A percentile compares a stretch with the other conserved stretches of the same genome.
phyloP scores from a whole-genome alignment of 495 filamentous ascomycete genomes.

The Monascus purpureus region DNA sequence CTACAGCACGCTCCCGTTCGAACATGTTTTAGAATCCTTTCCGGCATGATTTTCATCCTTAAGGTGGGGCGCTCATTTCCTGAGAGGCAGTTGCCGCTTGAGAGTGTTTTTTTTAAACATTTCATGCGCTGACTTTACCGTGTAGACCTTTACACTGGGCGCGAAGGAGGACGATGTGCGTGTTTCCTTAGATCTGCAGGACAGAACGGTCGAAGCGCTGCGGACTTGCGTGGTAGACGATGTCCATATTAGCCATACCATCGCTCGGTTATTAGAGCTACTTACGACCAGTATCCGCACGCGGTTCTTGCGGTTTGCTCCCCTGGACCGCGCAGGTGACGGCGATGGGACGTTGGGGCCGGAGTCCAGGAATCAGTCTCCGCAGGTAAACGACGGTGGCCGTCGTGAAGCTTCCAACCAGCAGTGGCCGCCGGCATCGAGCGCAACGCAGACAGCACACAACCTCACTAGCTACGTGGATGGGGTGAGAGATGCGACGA shows the following conservation, averaged over 20 bases:
- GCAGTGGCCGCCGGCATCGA: slow-evolving; percentile 11
- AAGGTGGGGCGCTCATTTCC: slow-evolving; percentile 36
- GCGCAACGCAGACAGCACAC: slow-evolving; percentile 6
- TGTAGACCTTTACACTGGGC: slow-evolving; percentile 79
- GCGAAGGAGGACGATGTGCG: slow-evolving; percentile 81
- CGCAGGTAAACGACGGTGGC: slow-evolving; percentile 17
- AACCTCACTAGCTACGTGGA: background rate
- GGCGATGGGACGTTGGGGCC: slow-evolving; percentile 23
- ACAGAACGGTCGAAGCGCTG: slow-evolving; percentile 64
- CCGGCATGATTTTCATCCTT: slow-evolving; percentile 87
- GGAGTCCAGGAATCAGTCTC: slow-evolving; percentile 21
- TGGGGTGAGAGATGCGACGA: background rate
- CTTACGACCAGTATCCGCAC: slow-evolving; percentile 60
- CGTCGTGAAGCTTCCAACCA: slow-evolving; percentile 20
- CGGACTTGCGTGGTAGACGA: slow-evolving; percentile 85
- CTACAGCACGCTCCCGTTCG: slow-evolving; percentile 86
- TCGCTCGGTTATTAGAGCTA: slow-evolving; percentile 81
- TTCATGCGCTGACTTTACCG: no score
- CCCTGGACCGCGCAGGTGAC: slow-evolving; percentile 27
- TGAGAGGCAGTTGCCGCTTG: no score
- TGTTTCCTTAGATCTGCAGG: slow-evolving; percentile 66
- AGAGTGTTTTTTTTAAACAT: no score
- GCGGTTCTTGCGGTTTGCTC: slow-evolving; percentile 51
- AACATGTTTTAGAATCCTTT: slow-evolving; percentile 89
- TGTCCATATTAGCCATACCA: slow-evolving; percentile 85